phyloP scores from a whole-genome alignment of 345 rosid species.

The Eucalyptus camaldulensis region DNA sequence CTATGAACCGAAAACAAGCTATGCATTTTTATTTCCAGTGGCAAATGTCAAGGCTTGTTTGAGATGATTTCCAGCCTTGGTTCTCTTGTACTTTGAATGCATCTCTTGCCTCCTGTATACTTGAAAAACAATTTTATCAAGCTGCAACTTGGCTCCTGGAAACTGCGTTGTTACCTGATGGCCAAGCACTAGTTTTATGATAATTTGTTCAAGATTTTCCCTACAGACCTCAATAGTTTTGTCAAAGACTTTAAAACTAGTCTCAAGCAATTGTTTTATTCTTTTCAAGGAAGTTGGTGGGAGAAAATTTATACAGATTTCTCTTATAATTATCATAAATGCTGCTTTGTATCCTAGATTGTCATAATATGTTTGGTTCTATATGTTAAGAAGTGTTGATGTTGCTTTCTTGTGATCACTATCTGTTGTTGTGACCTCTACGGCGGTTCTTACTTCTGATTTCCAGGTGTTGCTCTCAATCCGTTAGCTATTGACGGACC shows the following conservation, averaged over 20 bases:
- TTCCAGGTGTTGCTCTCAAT: constrained; percentile 59
- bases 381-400: background rate
- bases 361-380: background rate
- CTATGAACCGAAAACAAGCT: background rate
- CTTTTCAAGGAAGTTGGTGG: background rate
- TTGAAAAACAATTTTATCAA: background rate
- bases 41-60: background rate
- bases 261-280: background rate
- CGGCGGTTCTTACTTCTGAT: background rate
- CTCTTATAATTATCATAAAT: background rate
- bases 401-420: background rate
- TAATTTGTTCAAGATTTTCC: background rate
- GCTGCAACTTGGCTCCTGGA: background rate
- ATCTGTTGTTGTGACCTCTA: background rate
- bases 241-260: background rate
- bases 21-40: background rate
- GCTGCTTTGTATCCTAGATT: background rate
- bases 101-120: background rate
- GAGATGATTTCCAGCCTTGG: background rate
- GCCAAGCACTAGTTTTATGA: background rate
- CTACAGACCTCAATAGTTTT: background rate
- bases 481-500: constrained; percentile 51
- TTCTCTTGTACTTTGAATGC: background rate
- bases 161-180: background rate
- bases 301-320: background rate